Evolutionary conservation across 2,329 filamentous ascomycete species (phyloP).

Genomic region (Claviceps spartinae): DNA sequence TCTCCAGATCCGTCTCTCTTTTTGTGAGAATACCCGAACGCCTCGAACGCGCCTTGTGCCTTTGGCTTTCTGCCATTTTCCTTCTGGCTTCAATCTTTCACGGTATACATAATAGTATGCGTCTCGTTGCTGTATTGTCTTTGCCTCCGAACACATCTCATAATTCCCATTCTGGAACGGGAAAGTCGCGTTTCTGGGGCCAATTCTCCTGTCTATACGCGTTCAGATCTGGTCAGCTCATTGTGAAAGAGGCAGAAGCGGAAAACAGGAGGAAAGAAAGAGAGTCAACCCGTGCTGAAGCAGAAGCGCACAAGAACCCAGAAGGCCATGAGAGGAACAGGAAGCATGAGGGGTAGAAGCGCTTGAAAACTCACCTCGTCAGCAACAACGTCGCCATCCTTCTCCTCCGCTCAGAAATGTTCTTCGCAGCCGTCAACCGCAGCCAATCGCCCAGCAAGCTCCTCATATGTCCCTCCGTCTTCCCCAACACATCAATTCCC

Average conservation of each 20-base stretch:
- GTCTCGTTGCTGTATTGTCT: neutral
- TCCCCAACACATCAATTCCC: slow-evolving; percentile 44
- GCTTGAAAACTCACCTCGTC: slow-evolving; percentile 22
- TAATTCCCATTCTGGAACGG: slow-evolving; percentile 28
- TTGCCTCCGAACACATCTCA: slow-evolving; percentile 8
- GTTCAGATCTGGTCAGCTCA: slow-evolving; percentile 6
- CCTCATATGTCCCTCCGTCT: slow-evolving; percentile 44
- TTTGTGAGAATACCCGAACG: neutral
- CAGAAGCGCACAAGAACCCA: too few relatives aligned
- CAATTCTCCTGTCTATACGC: slow-evolving; percentile 23
- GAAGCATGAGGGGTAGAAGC: neutral
- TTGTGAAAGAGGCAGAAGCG: neutral
- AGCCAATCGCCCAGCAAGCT: slow-evolving; percentile 34
- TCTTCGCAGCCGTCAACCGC: slow-evolving; percentile 25
- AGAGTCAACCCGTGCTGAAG: too few relatives aligned
- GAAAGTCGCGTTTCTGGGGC: slow-evolving; percentile 27
- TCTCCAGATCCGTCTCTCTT: neutral
- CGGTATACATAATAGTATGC: neutral
- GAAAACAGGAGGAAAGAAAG: neutral
- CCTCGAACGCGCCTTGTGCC: neutral
- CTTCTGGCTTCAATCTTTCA: neutral
- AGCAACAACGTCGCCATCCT: slow-evolving; percentile 27
- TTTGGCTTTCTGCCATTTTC: too few relatives aligned
- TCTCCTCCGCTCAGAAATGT: slow-evolving; percentile 22
- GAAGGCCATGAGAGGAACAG: too few relatives aligned